Percentiles rank a stretch among this genome's conserved stretches.
Conservation (phyloP, 73 alveolate species). For the Symbiodinium pilosum region DNA sequence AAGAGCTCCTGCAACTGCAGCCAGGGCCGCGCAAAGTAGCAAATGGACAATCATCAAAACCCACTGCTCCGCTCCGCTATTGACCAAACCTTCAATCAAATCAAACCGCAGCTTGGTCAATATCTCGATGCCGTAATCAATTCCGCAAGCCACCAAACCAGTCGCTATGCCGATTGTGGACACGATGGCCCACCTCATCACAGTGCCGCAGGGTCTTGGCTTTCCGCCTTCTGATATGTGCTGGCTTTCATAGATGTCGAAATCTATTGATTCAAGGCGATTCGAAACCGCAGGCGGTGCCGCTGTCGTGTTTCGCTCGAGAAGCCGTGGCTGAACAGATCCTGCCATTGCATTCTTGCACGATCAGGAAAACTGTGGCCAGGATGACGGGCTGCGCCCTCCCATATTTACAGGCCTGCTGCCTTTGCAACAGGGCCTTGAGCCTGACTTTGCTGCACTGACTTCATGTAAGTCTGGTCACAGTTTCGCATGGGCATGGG, state of each 20-base stretch:
- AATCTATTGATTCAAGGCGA: constrained; percentile 59
- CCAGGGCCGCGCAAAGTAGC: constrained; percentile 1
- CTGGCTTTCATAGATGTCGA: constrained; percentile 51
- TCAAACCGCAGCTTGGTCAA: constrained; percentile 33
- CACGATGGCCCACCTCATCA: constrained; percentile 9
- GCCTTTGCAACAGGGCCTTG: too few species aligned
- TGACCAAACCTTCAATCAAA: neutral
- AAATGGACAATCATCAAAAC: constrained; percentile 5
- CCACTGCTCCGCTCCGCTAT: neutral
- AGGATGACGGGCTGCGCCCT: too few species aligned
- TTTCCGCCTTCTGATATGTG: neutral
- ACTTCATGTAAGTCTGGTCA: too few species aligned
- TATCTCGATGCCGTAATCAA: constrained; percentile 64
- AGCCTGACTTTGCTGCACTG: too few species aligned
- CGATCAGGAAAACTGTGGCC: too few species aligned
- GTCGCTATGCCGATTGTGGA: constrained; percentile 19
- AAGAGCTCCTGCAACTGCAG: constrained; percentile 20
- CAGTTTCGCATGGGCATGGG: too few species aligned
- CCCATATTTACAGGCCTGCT: too few species aligned
- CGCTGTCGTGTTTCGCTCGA: too few species aligned
- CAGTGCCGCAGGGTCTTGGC: neutral
- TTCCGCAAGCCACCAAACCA: constrained; percentile 61
- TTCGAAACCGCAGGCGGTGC: too few species aligned
- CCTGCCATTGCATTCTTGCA: too few species aligned
- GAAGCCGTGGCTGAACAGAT: too few species aligned